These are phyloP conservation scores for Erysimum pusillum DNA, from an alignment of 441 rosid genomes.

Conservation along the genomic window DNA sequence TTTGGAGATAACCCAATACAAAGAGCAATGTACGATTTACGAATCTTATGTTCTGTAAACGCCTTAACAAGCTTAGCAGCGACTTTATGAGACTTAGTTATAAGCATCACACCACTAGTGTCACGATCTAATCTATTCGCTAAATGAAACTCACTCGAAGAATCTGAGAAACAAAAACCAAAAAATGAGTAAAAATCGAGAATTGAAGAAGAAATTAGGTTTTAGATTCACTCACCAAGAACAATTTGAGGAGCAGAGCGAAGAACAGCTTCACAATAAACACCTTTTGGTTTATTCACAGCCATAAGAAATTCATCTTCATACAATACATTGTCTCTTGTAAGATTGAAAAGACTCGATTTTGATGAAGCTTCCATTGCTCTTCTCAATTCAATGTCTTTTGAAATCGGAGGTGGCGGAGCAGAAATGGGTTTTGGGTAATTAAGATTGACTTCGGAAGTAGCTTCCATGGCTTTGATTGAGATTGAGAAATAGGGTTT, in stretches of 20 bases:
- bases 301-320: conserved; percentile 89
- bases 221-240: conserved; percentile 42
- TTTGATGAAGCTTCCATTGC: conserved; percentile 87
- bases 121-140: conserved; percentile 91
- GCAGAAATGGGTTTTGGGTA: conserved; percentile 87
- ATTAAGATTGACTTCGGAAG: conserved; percentile 12
- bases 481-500: conserved; percentile 44
- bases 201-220: neutral
- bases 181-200: too few relatives aligned
- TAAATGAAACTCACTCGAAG: conserved; percentile 77
- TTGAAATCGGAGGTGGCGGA: conserved; percentile 75
- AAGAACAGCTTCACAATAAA: conserved; percentile 82
- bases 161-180: conserved; percentile 15
- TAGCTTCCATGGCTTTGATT: conserved; percentile 55
- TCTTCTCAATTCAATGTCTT: conserved; percentile 73
- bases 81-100: conserved; percentile 85
- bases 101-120: conserved; percentile 85
- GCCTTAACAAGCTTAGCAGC: conserved; percentile 89
- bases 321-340: conserved; percentile 58
- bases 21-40: conserved; percentile 79
- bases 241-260: conserved; percentile 58
- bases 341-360: conserved; percentile 67
- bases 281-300: conserved; percentile 78
- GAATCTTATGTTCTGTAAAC: conserved; percentile 77
- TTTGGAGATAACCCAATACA: conserved; percentile 73